A percentile compares a stretch with the other conserved stretches of the same genome.
Evolutionary conservation across 2,329 filamentous ascomycete genomes (phyloP).

Genomic region (Fonsecaea pedrosoi): DNA sequence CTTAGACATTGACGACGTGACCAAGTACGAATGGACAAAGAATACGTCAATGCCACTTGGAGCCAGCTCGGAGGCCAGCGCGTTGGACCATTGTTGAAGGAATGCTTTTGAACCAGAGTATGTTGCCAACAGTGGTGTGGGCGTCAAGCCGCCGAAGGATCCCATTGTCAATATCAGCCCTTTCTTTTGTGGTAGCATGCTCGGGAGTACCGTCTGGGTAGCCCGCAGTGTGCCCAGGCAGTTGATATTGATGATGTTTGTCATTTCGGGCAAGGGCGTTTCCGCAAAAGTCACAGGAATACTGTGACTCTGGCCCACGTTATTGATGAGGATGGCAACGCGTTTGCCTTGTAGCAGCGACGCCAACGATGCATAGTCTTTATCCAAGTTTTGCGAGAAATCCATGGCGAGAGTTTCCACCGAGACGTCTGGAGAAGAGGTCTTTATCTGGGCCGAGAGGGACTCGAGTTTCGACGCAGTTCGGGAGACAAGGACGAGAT

Average conservation of each 20-base stretch:
- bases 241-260: slow-evolving; percentile 93
- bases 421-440: slow-evolving; percentile 71
- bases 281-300: slow-evolving; percentile 89
- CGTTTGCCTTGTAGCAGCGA: slow-evolving; percentile 75
- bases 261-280: slow-evolving; percentile 79
- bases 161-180: slow-evolving; percentile 97
- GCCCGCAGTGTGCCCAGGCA: slow-evolving; percentile 87
- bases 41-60: slow-evolving; percentile 85
- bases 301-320: slow-evolving; percentile 91
- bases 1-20: slow-evolving; percentile 97
- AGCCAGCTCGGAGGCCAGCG: slow-evolving; percentile 82
- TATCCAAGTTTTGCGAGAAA: slow-evolving; percentile 72
- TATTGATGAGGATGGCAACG: slow-evolving; percentile 90
- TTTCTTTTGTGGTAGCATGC: slow-evolving; percentile 81
- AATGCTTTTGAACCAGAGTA: slow-evolving; percentile 99
- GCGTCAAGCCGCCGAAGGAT: slow-evolving; percentile 90
- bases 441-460: slow-evolving; percentile 75
- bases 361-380: slow-evolving; percentile 78
- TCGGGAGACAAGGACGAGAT: slow-evolving; percentile 91
- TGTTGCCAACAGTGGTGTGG: slow-evolving; percentile 89
- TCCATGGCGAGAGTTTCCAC: slow-evolving; percentile 89
- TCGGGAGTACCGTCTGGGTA: slow-evolving; percentile 82
- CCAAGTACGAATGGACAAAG: slow-evolving; percentile 87
- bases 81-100: slow-evolving; percentile 92
- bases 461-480: slow-evolving; percentile 88